Evolutionary conservation across 495 filamentous ascomycete genomes (phyloP), one percentile per base, ranked within the genome.

Genomic region (Aspergillus nanangensis): DNA sequence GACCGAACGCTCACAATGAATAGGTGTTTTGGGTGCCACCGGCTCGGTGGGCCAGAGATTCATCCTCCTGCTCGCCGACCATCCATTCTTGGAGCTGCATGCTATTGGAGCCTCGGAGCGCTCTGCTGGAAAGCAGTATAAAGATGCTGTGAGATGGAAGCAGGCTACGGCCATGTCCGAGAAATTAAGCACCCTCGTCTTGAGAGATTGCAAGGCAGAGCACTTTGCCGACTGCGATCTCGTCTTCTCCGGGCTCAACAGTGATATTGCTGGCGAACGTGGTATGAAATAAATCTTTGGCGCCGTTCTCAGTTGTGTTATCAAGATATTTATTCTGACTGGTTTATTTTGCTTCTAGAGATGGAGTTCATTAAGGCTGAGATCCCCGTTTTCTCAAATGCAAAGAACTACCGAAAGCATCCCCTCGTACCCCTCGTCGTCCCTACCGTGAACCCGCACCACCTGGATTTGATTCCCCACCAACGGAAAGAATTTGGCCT

Each of bases 11-110:
- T 63, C 32, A 69, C 51, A n/a, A 39, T 8, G 8, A 40, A 34
- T 46, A 74, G 65, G 67, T 68, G 62, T 73, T 45, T 58, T 72
- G 32, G 68, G 69, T 50, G 70, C 70, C 50, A 74, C 70, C 17
- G 88, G 88, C 50, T 90, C 86, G 3, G 88, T 92, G 18, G 89
- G 88, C 41, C 88, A 92, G 66, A 79, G 88, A 50, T 93, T 93
- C 57, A 89, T 91, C 57, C 77, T 93, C 1, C 75, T 93, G 19
- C 82, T 93, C 47, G 82, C 85, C 32, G 76, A 83, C 27, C 89
- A 94, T 63, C 87, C 88, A 2, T 77, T 82, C 63, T 79, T 93
- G 50, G 75, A 77, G 31, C 78, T 93, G 21, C 81, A 87, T 33
- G 84, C 86, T 44, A 73, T 94, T 24, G 88, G 88, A 49, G 88